phyloP scores from a whole-genome alignment of 257 asterid species.

The Scutellaria baicalensis region DNA sequence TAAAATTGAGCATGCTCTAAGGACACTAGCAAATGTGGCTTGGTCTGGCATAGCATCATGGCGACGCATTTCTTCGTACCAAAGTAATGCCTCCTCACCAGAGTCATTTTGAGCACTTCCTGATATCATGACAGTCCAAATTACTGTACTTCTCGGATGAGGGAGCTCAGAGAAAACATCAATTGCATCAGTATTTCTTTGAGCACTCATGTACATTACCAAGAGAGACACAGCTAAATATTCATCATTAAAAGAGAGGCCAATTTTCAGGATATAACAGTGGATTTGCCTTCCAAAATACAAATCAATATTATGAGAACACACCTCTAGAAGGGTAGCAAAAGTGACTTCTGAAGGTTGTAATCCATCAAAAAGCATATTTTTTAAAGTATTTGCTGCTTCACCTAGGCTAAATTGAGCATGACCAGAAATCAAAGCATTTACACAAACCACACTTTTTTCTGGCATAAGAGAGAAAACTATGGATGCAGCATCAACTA shows the following conservation, averaged over 20 bases:
- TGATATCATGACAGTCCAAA: slow-evolving; percentile 92
- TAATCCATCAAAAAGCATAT: slow-evolving; percentile 50
- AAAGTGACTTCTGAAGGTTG: slow-evolving; percentile 84
- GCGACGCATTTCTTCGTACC: slow-evolving; percentile 65
- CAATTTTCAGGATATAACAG: slow-evolving; percentile 53
- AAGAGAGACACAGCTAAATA: slow-evolving; percentile 67
- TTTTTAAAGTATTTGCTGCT: slow-evolving; percentile 40
- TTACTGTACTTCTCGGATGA: slow-evolving; percentile 53
- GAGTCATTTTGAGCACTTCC: slow-evolving; percentile 43
- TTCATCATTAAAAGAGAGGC: slow-evolving; percentile 52
- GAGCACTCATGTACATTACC: slow-evolving; percentile 64
- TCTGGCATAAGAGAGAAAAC: slow-evolving; percentile 61
- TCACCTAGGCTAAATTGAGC: slow-evolving; percentile 34
- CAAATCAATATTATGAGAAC: slow-evolving; percentile 24
- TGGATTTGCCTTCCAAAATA: slow-evolving; percentile 67
- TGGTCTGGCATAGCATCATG: slow-evolving; percentile 67
- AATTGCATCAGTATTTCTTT: slow-evolving; percentile 34
- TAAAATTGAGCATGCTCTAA: slow-evolving; percentile 63
- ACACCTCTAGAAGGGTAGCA: slow-evolving; percentile 72
- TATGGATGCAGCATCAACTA: slow-evolving; percentile 40
- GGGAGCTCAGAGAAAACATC: slow-evolving; percentile 74
- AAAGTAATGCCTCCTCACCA: slow-evolving; percentile 47
- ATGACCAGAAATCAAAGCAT: slow-evolving; percentile 74
- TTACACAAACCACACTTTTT: slow-evolving; percentile 50
- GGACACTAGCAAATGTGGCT: slow-evolving; percentile 78